phyloP scores from a whole-genome alignment of 225 moss, liverwort and hornwort species.

The Climacium dendroides region DNA sequence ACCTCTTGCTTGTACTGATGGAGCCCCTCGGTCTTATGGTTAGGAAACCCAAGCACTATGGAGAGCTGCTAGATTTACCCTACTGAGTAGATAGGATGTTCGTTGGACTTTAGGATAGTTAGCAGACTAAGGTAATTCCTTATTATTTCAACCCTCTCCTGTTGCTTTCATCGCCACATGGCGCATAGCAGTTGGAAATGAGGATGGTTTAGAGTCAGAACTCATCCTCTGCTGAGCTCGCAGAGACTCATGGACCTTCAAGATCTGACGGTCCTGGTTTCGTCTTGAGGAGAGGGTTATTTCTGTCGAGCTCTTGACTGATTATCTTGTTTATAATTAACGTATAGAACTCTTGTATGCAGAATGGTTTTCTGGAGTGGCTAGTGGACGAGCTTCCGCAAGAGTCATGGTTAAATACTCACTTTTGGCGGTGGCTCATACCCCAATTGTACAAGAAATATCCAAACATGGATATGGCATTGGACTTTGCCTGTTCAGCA shows the following conservation, averaged over 20 bases:
- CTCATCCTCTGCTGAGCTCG: neutral
- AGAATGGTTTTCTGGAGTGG: constrained; percentile 78
- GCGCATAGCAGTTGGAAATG: neutral
- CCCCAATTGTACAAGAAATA: constrained; percentile 92
- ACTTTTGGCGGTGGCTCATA: constrained; percentile 80
- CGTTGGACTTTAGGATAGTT: neutral
- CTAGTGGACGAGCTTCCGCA: constrained; percentile 69
- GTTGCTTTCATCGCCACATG: neutral
- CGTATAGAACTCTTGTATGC: neutral
- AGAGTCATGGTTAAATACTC: constrained; percentile 79
- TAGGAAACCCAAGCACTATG: neutral
- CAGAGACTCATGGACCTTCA: neutral
- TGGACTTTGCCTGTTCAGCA: constrained; percentile 63
- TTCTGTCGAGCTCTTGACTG: neutral
- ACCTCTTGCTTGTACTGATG: neutral
- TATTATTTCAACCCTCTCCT: neutral
- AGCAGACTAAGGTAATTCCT: neutral
- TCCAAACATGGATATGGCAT: constrained; percentile 74
- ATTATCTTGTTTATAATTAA: neutral
- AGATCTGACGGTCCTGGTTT: neutral
- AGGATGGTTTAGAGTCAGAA: neutral
- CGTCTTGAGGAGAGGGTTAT: neutral
- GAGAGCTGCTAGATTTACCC: neutral
- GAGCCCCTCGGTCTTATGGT: neutral
- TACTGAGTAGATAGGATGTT: neutral